These are phyloP conservation scores for Lactarius hengduanensis DNA, from an alignment of 768 basidiomycete species.

Conservation along the genomic window DNA sequence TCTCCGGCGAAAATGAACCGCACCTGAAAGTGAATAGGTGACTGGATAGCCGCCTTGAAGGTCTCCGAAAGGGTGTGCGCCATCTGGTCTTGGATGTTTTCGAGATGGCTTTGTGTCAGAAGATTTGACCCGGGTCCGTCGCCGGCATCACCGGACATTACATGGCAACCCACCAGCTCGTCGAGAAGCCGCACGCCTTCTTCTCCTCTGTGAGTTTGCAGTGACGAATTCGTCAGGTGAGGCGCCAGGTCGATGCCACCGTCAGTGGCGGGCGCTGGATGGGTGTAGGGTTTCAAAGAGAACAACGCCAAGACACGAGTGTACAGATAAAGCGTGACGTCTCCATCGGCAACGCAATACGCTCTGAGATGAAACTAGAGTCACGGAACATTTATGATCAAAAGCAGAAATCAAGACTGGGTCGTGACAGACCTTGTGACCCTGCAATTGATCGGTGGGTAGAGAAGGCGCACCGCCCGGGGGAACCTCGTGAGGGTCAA, in stretches of 20 bases:
- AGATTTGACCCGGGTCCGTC: conserved; percentile 28
- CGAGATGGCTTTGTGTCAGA: conserved; percentile 42
- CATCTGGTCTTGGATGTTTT: conserved; percentile 59
- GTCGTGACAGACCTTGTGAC: conserved; percentile 54
- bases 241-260: conserved; percentile 53
- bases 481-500: conserved; percentile 60
- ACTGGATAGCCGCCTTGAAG: conserved; percentile 81
- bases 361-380: conserved; percentile 88
- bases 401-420: too few relatives aligned
- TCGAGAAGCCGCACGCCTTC: conserved; percentile 73
- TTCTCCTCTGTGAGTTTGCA: conserved; percentile 69
- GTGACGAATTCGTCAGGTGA: conserved; percentile 91
- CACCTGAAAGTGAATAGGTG: conserved; percentile 85
- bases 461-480: conserved; percentile 32
- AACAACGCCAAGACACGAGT: conserved; percentile 86
- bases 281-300: conserved; percentile 66
- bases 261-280: conserved; percentile 39
- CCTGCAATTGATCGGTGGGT: conserved; percentile 37
- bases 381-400: not conserved
- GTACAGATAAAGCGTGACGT: conserved; percentile 77
- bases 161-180: conserved; percentile 68
- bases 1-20: conserved; percentile 24
- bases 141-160: conserved; percentile 41
- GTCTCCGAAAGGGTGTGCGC: conserved; percentile 68
- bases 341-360: conserved; percentile 79